phyloP scores from a whole-genome alignment of 2,329 filamentous ascomycete species.

The Cladobotryum mycophilum region DNA sequence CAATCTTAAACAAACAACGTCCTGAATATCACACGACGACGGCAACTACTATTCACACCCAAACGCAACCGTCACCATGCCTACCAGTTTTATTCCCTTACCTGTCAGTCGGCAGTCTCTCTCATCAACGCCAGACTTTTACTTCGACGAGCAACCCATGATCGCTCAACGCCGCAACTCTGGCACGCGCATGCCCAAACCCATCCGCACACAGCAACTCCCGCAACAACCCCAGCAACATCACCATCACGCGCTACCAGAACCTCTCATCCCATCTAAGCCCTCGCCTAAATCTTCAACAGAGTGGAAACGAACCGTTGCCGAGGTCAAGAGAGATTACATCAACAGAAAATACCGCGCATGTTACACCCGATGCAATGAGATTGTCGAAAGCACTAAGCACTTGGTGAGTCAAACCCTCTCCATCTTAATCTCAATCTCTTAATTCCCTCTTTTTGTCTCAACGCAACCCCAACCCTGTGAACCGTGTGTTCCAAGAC shows the following conservation, averaged over 20 bases:
- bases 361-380: conserved; percentile 46
- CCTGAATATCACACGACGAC: background rate
- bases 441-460: background rate
- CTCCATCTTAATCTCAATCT: background rate
- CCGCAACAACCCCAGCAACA: no score
- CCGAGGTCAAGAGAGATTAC: conserved; percentile 50
- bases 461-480: no score
- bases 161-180: background rate
- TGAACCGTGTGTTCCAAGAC: background rate
- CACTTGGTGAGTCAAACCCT: conserved; percentile 32
- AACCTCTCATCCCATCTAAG: conserved; percentile 18
- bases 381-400: conserved; percentile 45
- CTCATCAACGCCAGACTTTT: background rate
- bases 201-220: background rate
- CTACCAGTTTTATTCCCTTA: background rate
- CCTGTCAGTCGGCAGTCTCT: background rate
- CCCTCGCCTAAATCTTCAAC: conserved; percentile 36
- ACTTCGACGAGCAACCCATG: background rate
- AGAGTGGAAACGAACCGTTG: conserved; percentile 47
- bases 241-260: conserved; percentile 9
- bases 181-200: background rate
- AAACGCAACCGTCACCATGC: background rate
- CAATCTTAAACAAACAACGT: background rate
- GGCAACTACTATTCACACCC: background rate
- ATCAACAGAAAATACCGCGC: conserved; percentile 44